Percentiles rank a stretch among this genome's conserved stretches.
Evolutionary conservation across 73 alveolate species (phyloP).

Genomic region (Strombidium stylifer): DNA sequence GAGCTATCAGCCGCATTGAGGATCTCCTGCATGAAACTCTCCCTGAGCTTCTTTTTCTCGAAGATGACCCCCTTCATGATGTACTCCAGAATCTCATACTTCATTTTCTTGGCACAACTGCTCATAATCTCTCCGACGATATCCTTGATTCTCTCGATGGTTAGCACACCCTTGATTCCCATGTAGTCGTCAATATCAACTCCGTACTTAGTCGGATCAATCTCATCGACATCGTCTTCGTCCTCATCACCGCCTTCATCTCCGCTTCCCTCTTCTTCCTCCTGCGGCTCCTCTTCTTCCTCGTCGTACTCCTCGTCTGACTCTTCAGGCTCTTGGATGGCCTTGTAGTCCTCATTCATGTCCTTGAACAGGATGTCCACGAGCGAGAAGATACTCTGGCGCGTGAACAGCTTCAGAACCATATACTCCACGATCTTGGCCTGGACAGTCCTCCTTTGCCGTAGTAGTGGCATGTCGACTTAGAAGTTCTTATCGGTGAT

Average conservation of each 20-base stretch:
- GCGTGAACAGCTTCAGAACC: conserved; percentile 9
- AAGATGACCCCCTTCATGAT: conserved; percentile 46
- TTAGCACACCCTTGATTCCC: neutral
- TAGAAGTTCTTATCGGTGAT: too few relatives aligned
- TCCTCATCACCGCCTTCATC: too few relatives aligned
- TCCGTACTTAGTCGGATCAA: too few relatives aligned
- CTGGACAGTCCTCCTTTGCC: conserved; percentile 31
- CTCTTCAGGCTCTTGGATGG: neutral
- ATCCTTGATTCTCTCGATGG: conserved; percentile 18
- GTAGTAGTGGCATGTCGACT: too few relatives aligned
- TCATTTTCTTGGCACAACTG: conserved; percentile 27
- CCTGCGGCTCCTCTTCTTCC: too few relatives aligned
- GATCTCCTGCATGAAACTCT: conserved; percentile 20
- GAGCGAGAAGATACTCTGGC: conserved; percentile 12
- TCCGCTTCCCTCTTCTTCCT: too few relatives aligned
- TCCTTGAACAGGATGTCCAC: conserved; percentile 33
- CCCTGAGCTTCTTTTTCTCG: conserved; percentile 41
- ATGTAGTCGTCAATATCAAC: too few relatives aligned
- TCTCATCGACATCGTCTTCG: too few relatives aligned
- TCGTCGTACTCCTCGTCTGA: neutral
- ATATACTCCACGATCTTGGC: conserved; percentile 17
- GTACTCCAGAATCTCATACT: conserved; percentile 31
- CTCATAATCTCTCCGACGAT: conserved; percentile 36
- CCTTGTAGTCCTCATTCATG: conserved; percentile 15
- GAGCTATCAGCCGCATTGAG: conserved; percentile 4